Percentiles rank a stretch among this genome's conserved stretches.
Conservation (phyloP, 306 rosid genomes). For the Purshia tridentata region DNA sequence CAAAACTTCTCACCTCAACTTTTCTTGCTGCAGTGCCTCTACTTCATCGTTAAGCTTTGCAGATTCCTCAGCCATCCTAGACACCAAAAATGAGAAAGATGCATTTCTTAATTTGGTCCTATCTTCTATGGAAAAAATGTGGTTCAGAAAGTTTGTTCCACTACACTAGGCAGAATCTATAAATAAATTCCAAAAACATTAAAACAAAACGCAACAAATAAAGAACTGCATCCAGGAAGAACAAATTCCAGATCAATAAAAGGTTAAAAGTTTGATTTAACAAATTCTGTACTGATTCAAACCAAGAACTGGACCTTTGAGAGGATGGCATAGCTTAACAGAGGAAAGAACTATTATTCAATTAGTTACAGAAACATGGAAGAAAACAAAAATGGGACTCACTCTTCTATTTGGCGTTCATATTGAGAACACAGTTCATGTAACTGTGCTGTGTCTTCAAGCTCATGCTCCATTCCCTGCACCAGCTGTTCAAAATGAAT, state of each 20-base stretch:
- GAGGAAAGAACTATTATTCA: neutral
- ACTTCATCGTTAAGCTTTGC: constrained; percentile 67
- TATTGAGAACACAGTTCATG: constrained; percentile 71
- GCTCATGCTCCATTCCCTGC: constrained; percentile 68
- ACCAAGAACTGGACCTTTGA: neutral
- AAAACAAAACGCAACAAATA: neutral
- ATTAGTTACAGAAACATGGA: neutral
- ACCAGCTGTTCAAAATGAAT: constrained; percentile 26
- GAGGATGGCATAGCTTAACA: neutral
- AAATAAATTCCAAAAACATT: neutral
- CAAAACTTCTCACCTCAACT: constrained; percentile 44
- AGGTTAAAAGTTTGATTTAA: neutral
- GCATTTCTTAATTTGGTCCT: neutral
- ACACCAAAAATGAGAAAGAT: constrained; percentile 27
- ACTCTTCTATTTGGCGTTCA: constrained; percentile 80
- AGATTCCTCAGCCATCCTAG: constrained; percentile 80
- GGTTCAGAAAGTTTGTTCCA: neutral
- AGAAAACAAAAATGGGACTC: constrained; percentile 28
- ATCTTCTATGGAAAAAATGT: neutral
- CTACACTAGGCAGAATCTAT: neutral
- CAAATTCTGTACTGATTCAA: neutral
- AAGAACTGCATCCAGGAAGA: too few relatives aligned
- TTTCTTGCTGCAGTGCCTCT: constrained; percentile 57
- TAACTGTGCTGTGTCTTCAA: constrained; percentile 51
- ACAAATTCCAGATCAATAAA: too few relatives aligned